Base-by-base conservation (phyloP, 805 yeast genomes). In the Torulaspora microellipsoides region DNA sequence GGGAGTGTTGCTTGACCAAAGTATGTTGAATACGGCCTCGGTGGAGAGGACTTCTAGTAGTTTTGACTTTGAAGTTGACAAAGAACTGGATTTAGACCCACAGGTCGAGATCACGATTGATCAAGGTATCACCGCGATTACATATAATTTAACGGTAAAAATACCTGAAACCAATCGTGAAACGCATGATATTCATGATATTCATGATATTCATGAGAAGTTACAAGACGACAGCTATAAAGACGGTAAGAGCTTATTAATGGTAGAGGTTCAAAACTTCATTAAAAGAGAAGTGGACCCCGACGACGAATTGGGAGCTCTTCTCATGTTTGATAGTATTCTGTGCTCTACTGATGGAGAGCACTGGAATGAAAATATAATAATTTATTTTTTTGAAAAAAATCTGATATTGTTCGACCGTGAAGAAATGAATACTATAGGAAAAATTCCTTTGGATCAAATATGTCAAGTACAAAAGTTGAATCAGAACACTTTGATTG, bases 331-430 rank as follows among this genome's bases (percentile, higher is more conserved):
- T 55, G 80, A 76, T 47, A 54, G 50, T 20, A 52, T 73, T 15
- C 60, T 65, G 14, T 67, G 73, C 14, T 71, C 77, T 12, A 61
- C 68, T 3, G 72, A 72, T 52, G 76, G 72, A 1, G 54, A 45
- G 2, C 56, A 60, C 12, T 76, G 78, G 78, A 73, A 69, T 30
- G 38, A 40, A 13, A 42, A 47, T 10, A 51, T 49, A 2, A 42
- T 46, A 4, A 42, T 49, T 3, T 48, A 49, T 30, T 42, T 50
- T 15, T 60, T 56, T 36, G 40, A 46, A 7, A 40, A 52, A 3
- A 37, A 31, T 23, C 31, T 61, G 11, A 38, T 59, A 5, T 40
- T 59, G 3, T 50, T 43, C 36, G 55, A 59, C 39, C 32, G 27
- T 5, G 53, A 53, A 5, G 56, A 54, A 1, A 47, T 53, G 25